Conservation (phyloP, 192 early-diverging fungal genomes). For the Linnemannia hyalina region DNA sequence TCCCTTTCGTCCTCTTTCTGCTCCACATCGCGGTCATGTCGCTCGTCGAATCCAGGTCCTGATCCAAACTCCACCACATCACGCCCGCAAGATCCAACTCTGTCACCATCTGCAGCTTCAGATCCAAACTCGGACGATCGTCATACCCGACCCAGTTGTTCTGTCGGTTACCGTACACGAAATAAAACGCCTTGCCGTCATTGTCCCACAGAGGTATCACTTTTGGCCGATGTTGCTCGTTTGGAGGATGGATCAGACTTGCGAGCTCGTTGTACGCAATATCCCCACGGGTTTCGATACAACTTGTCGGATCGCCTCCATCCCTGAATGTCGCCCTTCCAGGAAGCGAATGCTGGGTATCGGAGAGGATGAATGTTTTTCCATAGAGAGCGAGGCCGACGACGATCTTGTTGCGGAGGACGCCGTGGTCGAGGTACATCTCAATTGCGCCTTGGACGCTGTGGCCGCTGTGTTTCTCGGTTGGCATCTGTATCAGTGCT, state of each 20-base stretch:
- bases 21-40: not conserved
- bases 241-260: conserved; percentile 10
- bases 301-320: conserved; percentile 43
- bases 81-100: conserved; percentile 38
- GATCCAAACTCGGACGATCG: conserved; percentile 39
- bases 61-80: conserved; percentile 54
- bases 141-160: conserved; percentile 50
- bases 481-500: conserved; percentile 30
- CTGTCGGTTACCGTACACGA: conserved; percentile 23
- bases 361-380: conserved; percentile 29
- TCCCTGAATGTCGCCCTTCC: conserved; percentile 18
- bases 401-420: conserved; percentile 81
- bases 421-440: conserved; percentile 73
- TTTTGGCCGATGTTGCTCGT: not conserved
- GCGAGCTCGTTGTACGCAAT: conserved; percentile 51
- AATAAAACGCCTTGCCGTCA: conserved; percentile 39
- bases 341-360: not conserved
- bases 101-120: conserved; percentile 39
- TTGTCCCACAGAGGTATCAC: conserved; percentile 29
- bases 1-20: not conserved
- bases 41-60: conserved; percentile 42
- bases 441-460: conserved; percentile 68
- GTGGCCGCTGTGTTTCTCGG: conserved; percentile 37
- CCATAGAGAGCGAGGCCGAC: conserved; percentile 87
- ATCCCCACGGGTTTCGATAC: conserved; percentile 35